Base-by-base conservation (phyloP, 129 eudicot species). In the Lonicera japonica region DNA sequence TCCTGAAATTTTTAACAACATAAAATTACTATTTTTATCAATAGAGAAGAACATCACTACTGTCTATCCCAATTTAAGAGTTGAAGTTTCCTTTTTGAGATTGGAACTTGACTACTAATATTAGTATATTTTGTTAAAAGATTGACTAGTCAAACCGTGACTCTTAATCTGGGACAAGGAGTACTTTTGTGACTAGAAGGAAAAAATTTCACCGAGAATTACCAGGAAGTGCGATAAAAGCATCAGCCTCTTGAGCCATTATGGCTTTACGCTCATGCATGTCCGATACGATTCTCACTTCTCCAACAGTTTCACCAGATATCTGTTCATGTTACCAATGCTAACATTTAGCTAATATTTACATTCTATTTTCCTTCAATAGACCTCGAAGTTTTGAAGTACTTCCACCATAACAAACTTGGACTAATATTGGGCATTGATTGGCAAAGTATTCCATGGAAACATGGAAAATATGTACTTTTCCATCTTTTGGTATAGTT, bases 151-250 rank as follows among this genome's bases (percentile, higher is more conserved):
- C 36, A 29, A 29, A 29, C 36, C 2, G 36, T 29, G 36, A 29
- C 36, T 29, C 36, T 29, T 29, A 43, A 43, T 8, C 1, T 43
- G 50, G 50, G 50, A 43, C 16, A 13, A 36, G 65, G 13, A 63
- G 51, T 63, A 68, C 56, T 55, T 38, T 16, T 21, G 40, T 25
- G 23, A 57, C 54, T 40, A n/a, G 20, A 58, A 34, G 19, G 29
- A 79, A n/a, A 70, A 34, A 61, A 61, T 22, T 11, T 47, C 51
- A 14, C 58, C 55, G n/a, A n/a, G 4, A 25, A 52, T 23, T 70
- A 90, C 97, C 97, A 2, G 97, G 97, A 77, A 90, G 97, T 61
- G 97, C 97, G 69, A 90, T 86, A 56, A 90, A 90, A 25, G 95
- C 97, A 39, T 90, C 97, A 62, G 97, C 63, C 70, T 86, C 83